Evolutionary conservation across 176 grass and related monocot species (phyloP).

Genomic region (Rhipidocladum racemiflorum): DNA sequence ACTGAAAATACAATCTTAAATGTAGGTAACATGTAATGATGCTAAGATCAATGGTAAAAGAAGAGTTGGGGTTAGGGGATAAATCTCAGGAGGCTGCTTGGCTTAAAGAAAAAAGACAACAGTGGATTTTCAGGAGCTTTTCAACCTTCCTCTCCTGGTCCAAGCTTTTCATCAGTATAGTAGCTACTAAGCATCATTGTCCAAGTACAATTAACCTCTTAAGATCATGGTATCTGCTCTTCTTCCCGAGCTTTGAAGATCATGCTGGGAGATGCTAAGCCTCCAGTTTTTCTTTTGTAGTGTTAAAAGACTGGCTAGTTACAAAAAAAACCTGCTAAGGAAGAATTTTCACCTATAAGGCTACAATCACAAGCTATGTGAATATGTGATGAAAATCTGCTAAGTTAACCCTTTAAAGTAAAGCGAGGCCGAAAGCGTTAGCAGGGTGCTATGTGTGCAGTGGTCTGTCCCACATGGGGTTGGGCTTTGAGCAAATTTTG

Average conservation of each 20-base stretch:
- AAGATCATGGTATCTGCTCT: not conserved
- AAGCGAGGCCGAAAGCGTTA: not conserved
- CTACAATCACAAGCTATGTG: not conserved
- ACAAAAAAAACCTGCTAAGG: not conserved
- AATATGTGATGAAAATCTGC: not conserved
- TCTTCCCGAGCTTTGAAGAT: not conserved
- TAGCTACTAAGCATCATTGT: not conserved
- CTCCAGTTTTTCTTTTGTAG: not conserved
- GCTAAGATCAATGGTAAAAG: not conserved
- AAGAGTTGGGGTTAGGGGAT: not conserved
- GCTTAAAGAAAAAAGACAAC: not conserved
- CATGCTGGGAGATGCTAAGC: not conserved
- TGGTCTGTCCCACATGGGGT: not conserved
- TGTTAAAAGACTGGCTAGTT: not conserved
- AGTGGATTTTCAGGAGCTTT: not conserved
- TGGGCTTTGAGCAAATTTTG: not conserved
- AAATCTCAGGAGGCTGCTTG: not conserved
- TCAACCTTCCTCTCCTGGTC: not conserved
- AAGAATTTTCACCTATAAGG: too few species aligned
- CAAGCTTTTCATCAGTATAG: not conserved
- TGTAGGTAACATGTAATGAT: not conserved
- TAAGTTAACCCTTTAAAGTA: not conserved
- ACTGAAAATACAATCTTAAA: not conserved
- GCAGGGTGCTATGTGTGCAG: not conserved
- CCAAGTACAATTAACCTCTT: not conserved